These are phyloP conservation scores for Cyclostephanos tholiformis DNA, from an alignment of 108 stramenopile genomes.

Conservation along the genomic window DNA sequence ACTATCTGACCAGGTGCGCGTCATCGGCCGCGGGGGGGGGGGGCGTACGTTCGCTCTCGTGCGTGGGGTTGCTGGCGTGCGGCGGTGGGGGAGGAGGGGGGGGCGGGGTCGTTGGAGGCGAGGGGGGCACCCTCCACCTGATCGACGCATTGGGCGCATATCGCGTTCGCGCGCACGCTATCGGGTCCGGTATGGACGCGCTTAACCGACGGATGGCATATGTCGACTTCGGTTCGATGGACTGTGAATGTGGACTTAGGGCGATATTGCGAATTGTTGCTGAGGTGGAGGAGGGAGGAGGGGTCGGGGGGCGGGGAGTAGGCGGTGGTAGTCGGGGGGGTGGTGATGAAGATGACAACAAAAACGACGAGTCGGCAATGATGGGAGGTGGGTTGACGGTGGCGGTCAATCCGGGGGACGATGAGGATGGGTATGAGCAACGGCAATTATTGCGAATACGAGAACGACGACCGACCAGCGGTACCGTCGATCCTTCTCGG, in stretches of 20 bases:
- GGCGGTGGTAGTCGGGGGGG: constrained; percentile 6
- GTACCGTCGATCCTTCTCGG: neutral
- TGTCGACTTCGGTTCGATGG: constrained; percentile 38
- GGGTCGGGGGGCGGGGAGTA: neutral
- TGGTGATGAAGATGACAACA: neutral
- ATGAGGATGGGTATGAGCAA: neutral
- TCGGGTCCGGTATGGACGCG: constrained; percentile 53
- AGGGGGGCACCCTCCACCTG: constrained; percentile 46
- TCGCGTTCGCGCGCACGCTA: constrained; percentile 65
- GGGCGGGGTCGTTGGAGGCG: constrained; percentile 2
- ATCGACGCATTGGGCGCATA: constrained; percentile 76
- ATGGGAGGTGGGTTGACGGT: neutral
- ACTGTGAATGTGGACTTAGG: constrained; percentile 29
- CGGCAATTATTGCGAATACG: too few relatives aligned
- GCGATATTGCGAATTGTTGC: constrained; percentile 37
- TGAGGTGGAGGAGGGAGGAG: constrained; percentile 16
- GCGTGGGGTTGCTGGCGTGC: constrained; percentile 64
- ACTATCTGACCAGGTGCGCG: constrained; percentile 65
- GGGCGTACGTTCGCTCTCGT: constrained; percentile 47
- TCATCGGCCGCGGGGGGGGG: constrained; percentile 37
- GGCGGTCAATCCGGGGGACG: neutral
- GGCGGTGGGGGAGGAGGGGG: neutral
- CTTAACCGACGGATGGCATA: constrained; percentile 33
- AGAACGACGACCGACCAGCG: neutral
- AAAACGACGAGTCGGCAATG: neutral